These are phyloP conservation scores for Casuarina equisetifolia DNA, from an alignment of 306 rosid species.

Conservation along the genomic window DNA sequence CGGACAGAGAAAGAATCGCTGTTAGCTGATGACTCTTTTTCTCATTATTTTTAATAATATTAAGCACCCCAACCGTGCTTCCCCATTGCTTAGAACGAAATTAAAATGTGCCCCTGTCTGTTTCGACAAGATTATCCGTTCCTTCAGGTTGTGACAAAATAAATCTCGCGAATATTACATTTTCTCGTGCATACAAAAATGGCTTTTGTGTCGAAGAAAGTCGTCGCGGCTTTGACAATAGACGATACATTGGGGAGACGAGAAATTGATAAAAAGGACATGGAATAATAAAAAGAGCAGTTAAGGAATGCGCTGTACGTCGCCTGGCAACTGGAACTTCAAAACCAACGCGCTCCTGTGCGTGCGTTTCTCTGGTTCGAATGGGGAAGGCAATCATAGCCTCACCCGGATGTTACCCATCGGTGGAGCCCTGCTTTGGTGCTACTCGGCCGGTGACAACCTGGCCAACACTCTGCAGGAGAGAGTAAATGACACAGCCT, in stretches of 20 bases:
- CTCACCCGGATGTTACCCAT: neutral
- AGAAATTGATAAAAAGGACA: neutral
- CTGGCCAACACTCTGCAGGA: neutral
- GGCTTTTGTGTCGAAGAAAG: too few species aligned
- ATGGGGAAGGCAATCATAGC: neutral
- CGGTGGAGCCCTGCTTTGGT: neutral
- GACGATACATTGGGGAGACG: neutral
- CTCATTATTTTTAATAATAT: neutral
- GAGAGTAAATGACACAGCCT: neutral
- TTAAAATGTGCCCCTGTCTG: neutral
- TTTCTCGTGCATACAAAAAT: too few species aligned
- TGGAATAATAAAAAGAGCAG: neutral
- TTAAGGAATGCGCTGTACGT: neutral
- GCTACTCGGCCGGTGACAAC: neutral
- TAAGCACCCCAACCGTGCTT: too few species aligned
- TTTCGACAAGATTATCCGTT: neutral
- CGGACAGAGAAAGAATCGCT: constrained; percentile 15
- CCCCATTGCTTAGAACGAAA: too few species aligned
- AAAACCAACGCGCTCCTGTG: neutral
- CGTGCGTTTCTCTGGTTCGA: neutral
- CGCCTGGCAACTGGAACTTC: neutral
- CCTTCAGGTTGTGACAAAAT: neutral
- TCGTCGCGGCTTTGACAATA: neutral
- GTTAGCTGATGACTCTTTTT: constrained; percentile 12
- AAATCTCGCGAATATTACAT: neutral